These are phyloP conservation scores for Claviceps sp. DNA, from an alignment of 2,329 filamentous ascomycete genomes.

Conservation along the genomic window DNA sequence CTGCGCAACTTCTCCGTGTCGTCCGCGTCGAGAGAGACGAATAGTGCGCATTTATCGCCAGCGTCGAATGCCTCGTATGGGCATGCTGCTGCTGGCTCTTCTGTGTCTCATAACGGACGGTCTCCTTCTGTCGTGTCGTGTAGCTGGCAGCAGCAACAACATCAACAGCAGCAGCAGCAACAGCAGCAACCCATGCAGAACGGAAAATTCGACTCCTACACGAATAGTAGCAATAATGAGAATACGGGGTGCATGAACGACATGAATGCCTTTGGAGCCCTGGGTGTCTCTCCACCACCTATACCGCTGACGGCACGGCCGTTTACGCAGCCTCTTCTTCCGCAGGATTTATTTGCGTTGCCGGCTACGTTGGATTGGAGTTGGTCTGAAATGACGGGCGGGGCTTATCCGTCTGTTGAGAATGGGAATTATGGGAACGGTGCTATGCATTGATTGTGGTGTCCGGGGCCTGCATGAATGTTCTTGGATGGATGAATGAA, in stretches of 20 bases:
- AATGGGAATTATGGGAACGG: conserved; percentile 24
- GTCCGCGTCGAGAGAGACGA: conserved; percentile 1
- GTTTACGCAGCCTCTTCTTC: conserved; percentile 78
- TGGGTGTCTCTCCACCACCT: conserved; percentile 9
- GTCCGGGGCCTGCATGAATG: too few relatives aligned
- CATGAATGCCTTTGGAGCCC: conserved; percentile 29
- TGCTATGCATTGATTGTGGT: neutral
- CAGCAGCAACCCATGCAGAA: conserved; percentile 27
- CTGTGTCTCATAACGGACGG: conserved; percentile 20
- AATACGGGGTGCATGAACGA: conserved; percentile 9
- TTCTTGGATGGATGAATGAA: too few relatives aligned
- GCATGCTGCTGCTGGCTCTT: conserved; percentile 14
- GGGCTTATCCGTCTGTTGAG: conserved; percentile 49
- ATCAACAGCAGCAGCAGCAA: conserved; percentile 34
- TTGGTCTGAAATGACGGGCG: conserved; percentile 56
- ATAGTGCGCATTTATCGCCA: conserved; percentile 16
- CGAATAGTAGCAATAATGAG: neutral
- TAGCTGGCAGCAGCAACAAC: conserved; percentile 16
- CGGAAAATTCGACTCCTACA: conserved; percentile 30
- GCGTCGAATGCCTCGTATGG: conserved; percentile 13
- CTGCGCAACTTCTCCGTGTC: conserved; percentile 2
- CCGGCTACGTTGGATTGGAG: conserved; percentile 94
- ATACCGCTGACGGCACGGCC: conserved; percentile 12
- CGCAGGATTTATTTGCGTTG: conserved; percentile 89
- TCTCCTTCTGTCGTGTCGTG: conserved; percentile 31